Percentiles rank a stretch among this genome's conserved stretches.
Evolutionary conservation across 345 rosid genomes (phyloP).

Genomic region (sweet orange (Citrus sinensis)): DNA sequence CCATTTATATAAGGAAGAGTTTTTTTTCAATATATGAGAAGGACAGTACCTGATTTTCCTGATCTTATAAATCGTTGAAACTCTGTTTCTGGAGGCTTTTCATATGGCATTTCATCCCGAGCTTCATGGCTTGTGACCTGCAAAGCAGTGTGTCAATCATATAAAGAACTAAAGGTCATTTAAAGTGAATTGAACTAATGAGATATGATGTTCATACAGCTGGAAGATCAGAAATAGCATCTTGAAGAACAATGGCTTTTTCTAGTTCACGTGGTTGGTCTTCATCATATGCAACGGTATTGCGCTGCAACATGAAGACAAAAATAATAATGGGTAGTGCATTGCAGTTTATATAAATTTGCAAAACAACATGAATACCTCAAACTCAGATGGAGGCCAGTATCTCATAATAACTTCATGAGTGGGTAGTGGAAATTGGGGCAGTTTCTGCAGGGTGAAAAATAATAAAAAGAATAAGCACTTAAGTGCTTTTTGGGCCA

Average conservation of each 20-base stretch:
- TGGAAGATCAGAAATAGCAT: conserved; percentile 96
- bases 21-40: not conserved
- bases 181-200: conserved; percentile 8
- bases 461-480: not conserved
- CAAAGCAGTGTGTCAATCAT: conserved; percentile 12
- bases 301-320: conserved; percentile 60
- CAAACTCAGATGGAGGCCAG: conserved; percentile 82
- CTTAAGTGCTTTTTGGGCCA: not conserved
- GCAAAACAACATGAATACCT: conserved; percentile 40
- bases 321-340: conserved; percentile 9
- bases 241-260: conserved; percentile 66
- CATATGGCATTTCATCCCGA: conserved; percentile 53
- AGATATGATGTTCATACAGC: conserved; percentile 37
- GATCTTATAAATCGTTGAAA: conserved; percentile 83
- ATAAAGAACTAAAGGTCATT: not conserved
- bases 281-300: conserved; percentile 87
- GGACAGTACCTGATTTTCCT: conserved; percentile 44
- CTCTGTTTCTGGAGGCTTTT: conserved; percentile 66
- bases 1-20: not conserved
- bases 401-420: conserved; percentile 90
- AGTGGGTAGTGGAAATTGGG: conserved; percentile 93
- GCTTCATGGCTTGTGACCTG: conserved; percentile 62
- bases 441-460: conserved; percentile 59
- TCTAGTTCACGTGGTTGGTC: conserved; percentile 69
- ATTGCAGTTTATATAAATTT: conserved; percentile 9